Base-by-base conservation (phyloP, 2,329 filamentous ascomycete genomes). In the Arthrobotrys megalospora region DNA sequence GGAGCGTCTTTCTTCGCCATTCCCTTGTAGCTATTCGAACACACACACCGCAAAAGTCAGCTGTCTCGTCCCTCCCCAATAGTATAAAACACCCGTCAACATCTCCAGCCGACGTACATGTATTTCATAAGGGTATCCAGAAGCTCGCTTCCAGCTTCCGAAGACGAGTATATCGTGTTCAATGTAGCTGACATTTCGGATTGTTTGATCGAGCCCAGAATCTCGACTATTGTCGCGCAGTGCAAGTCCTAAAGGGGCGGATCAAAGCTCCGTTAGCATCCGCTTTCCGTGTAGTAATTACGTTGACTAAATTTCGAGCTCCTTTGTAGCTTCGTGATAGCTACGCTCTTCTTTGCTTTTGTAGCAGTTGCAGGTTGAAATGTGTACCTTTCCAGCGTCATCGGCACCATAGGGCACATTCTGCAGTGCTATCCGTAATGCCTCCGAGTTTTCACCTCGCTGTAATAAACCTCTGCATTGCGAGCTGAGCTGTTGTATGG, bases 91-190 rank as follows among this genome's bases (percentile, higher is more conserved):
- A 32, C 14, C 28, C 16, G n/a, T 7, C 14, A 21, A 36, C 36
- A 21, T 58, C 28, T 48, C 43, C 63, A 70, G 12, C 24, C 53
- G 72, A 50, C 92, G 83, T 89, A 97, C 90, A 97, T 87, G 86
- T 97, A 99, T 87, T 99, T 99, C 93, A 97, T 97, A 84, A 99
- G 86, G 64, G 95, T 93, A 85, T 99, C 96, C 81, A 97, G 86
- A 79, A 92, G 88, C 85, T 98, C 96, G 79, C 90, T 90, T 32
- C 96, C 96, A 79, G 92, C 92, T 72, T 78, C 63, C 92, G 90
- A 10, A 91, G 90, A 76, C 87, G 87, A 70, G 86, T 96, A 94
- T 83, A 98, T 92, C 73, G 91, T 89, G 85, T 91, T 90, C 81
- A 99, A 87, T 82, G 98, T 90, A 12, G 93, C 92, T 80, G 91